These are phyloP conservation scores for Trematosphaeria pertusa DNA, from an alignment of 2,329 filamentous ascomycete genomes.

Conservation along the genomic window DNA sequence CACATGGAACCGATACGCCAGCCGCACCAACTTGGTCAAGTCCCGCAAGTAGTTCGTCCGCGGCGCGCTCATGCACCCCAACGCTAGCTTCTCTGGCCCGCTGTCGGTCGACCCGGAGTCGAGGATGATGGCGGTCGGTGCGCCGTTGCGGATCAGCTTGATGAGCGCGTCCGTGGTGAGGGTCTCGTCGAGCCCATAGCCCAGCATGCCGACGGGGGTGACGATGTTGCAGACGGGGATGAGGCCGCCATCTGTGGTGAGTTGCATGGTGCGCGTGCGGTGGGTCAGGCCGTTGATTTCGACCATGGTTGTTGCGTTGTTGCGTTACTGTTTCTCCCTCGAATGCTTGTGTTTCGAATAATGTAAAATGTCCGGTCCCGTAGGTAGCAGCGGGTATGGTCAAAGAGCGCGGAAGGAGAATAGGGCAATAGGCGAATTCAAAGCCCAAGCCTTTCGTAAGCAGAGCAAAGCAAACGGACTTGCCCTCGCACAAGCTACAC, in stretches of 20 bases:
- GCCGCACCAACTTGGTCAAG: slow-evolving; percentile 22
- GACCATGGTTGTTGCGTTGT: too few species aligned
- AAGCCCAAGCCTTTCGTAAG: too few species aligned
- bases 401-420: too few species aligned
- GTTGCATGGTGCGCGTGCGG: background rate
- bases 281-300: background rate
- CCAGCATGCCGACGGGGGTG: slow-evolving; percentile 59
- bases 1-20: slow-evolving; percentile 18
- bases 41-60: slow-evolving; percentile 25
- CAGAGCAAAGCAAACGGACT: too few species aligned
- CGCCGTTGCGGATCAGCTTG: slow-evolving; percentile 10
- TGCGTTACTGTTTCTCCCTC: too few species aligned
- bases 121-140: slow-evolving; percentile 30
- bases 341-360: too few species aligned
- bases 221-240: slow-evolving; percentile 44
- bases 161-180: slow-evolving; percentile 22
- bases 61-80: slow-evolving; percentile 24
- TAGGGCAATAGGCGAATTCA: too few species aligned
- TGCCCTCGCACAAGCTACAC: too few species aligned
- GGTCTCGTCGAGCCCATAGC: slow-evolving; percentile 55
- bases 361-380: too few species aligned
- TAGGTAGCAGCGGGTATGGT: too few species aligned
- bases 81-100: slow-evolving; percentile 30
- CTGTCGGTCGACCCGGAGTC: slow-evolving; percentile 34
- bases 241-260: background rate